These are phyloP conservation scores for Neonectria ditissima DNA, from an alignment of 2,329 filamentous ascomycete genomes.

Conservation along the genomic window DNA sequence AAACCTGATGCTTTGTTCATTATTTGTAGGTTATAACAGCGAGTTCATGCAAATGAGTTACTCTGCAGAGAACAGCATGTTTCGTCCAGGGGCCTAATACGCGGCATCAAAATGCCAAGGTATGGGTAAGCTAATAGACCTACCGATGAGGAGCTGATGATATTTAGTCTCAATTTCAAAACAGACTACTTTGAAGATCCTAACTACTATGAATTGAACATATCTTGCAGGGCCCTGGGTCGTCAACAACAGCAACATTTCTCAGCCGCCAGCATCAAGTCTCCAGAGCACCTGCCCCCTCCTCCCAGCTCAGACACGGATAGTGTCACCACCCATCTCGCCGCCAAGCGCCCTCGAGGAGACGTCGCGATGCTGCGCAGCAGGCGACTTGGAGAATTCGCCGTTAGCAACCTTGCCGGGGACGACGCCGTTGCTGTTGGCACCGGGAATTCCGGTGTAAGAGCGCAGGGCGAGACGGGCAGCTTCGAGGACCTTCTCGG, in stretches of 20 bases:
- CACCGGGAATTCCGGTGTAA: conserved; percentile 46
- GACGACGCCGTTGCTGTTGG: conserved; percentile 32
- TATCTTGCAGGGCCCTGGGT: conserved; percentile 30
- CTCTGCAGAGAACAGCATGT: neutral
- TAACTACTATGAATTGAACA: conserved; percentile 23
- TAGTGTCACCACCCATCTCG: conserved; percentile 73
- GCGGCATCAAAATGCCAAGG: neutral
- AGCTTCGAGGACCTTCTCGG: conserved; percentile 60
- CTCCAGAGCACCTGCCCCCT: conserved; percentile 12
- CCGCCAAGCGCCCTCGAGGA: conserved; percentile 68
- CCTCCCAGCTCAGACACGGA: conserved; percentile 38
- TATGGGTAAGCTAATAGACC: neutral
- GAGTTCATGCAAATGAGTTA: neutral
- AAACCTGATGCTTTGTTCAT: neutral
- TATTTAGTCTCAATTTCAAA: conserved; percentile 22
- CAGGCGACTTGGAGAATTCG: conserved; percentile 34
- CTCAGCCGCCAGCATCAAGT: conserved; percentile 18
- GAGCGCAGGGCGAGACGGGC: conserved; percentile 57
- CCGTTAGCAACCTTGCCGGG: conserved; percentile 38
- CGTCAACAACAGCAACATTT: conserved; percentile 27
- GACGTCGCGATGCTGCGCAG: conserved; percentile 55
- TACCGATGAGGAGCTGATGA: conserved; percentile 4
- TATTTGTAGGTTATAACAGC: conserved; percentile 5
- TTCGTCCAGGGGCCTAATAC: neutral
- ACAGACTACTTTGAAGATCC: neutral